Evolutionary conservation across 306 rosid genomes (phyloP), one percentile per base, ranked within the genome.

Genomic region (Argentina anserina): DNA sequence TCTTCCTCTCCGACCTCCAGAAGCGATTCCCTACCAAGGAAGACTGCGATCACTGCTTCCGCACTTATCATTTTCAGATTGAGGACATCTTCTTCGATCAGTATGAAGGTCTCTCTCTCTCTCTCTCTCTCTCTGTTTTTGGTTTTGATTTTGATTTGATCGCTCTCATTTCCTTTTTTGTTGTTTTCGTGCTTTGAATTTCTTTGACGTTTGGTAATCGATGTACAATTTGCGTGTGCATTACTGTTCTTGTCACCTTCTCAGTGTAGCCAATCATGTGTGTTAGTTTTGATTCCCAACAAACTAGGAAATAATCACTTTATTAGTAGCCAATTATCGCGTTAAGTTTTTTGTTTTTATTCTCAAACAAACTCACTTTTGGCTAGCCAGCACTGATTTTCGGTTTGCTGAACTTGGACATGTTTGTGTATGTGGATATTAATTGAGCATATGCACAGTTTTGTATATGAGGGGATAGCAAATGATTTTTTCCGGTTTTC

Each of bases 51-150:
- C 80, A 74, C 2, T 94, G 97, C 82, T 87, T 94, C 69, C 64
- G 53, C 4, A 75, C 89, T 39, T 91, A 85, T 77, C 97, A 94
- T 69, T 94, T 94, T 36, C 87, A 87, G 67, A 89, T 91, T 82
- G 96, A 94, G 58, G 99, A 94, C 82, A 62, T 94, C 65, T 65
- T 88, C 69, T 86, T 94, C 69, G 91, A 87, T 66, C 95, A 87
- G 69, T 76, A 78, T 62, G 86, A 87, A 53, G 97, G 98, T 93
- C 74, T 12, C 14, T 0, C 41, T 5, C 60, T 17, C 36, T 31
- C 9, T 53, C 55, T 31, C 18, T 9, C 13, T 3, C 9, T 46
- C 7, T 8, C 26, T 12, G 3, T 14, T 13, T 5, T 46, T 6
- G 17, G 17, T 1, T 42, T 46, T 46, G 21, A 17, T n/a, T n/a